Percentiles rank a stretch among this genome's conserved stretches.
Conservation (phyloP, 2,329 filamentous ascomycete genomes). For the Cladosporium sp. region DNA sequence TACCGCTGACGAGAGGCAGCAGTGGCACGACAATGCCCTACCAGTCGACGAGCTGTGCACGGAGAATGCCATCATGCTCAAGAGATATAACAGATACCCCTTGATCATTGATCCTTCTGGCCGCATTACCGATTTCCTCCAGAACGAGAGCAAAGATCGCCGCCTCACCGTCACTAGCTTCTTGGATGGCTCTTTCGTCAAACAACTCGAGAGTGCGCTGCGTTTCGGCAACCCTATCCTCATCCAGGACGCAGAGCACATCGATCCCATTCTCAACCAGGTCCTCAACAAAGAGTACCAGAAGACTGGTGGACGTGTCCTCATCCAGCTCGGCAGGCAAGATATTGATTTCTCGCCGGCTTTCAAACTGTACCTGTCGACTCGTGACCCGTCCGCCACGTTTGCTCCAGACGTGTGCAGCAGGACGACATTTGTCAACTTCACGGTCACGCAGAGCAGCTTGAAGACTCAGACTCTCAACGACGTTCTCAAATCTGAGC, state of each 20-base stretch:
- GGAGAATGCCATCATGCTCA: slow-evolving; percentile 94
- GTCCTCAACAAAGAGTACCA: slow-evolving; percentile 99
- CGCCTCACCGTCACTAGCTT: slow-evolving; percentile 97
- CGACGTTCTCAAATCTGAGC: slow-evolving; percentile 94
- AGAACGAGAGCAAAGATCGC: slow-evolving; percentile 89
- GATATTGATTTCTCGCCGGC: slow-evolving; percentile 98
- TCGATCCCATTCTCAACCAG: slow-evolving; percentile 96
- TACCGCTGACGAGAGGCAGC: slow-evolving; percentile 87
- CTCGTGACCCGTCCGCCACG: slow-evolving; percentile 88
- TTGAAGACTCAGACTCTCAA: slow-evolving; percentile 97
- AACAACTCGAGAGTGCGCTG: slow-evolving; percentile 93
- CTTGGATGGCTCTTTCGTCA: slow-evolving; percentile 95
- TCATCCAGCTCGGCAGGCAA: slow-evolving; percentile 97
- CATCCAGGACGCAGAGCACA: slow-evolving; percentile 95
- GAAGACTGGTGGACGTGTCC: slow-evolving; percentile 93
- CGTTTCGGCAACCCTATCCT: slow-evolving; percentile 98
- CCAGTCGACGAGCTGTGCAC: slow-evolving; percentile 98
- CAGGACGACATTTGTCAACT: slow-evolving; percentile 98
- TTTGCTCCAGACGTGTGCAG: slow-evolving; percentile 98
- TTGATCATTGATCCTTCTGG: slow-evolving; percentile 98
- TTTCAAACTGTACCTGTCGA: slow-evolving; percentile 93
- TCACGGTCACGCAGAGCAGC: slow-evolving; percentile 98
- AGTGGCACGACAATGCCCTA: slow-evolving; percentile 90
- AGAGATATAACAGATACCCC: slow-evolving; percentile 97
- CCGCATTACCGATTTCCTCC: slow-evolving; percentile 88